These are phyloP conservation scores for Scedosporium dehoogii DNA, from an alignment of 2,329 filamentous ascomycete genomes.

Conservation along the genomic window DNA sequence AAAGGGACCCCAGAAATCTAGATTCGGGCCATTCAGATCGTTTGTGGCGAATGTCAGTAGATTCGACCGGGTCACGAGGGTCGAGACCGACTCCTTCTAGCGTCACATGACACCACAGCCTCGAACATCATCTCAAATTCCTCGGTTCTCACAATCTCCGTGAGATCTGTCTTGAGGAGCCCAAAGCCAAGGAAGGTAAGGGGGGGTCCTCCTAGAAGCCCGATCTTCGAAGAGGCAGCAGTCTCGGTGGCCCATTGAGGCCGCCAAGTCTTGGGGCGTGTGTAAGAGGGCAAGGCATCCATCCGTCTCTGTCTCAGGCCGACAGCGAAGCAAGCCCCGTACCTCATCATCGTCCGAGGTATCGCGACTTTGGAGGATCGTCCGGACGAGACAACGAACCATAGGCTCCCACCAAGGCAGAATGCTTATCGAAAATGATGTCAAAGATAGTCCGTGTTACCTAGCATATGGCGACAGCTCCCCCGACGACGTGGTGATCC, in stretches of 20 bases:
- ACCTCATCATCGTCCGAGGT: not conserved
- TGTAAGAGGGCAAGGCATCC: not conserved
- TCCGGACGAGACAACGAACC: not conserved
- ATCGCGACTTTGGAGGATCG: not conserved
- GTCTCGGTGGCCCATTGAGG: not conserved
- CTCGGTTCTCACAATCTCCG: not conserved
- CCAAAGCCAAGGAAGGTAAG: not conserved
- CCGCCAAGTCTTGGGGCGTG: not conserved
- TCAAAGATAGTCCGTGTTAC: not conserved
- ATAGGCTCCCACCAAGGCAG: not conserved
- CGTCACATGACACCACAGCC: not conserved
- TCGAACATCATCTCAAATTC: not conserved
- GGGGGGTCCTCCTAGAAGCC: not conserved
- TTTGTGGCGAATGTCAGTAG: not conserved
- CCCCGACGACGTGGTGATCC: not conserved
- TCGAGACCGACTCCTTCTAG: not conserved
- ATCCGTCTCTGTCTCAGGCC: not conserved
- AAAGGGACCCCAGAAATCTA: conserved; percentile 11
- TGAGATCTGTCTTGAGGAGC: not conserved
- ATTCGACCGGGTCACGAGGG: not conserved
- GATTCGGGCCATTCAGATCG: not conserved
- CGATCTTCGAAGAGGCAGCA: not conserved
- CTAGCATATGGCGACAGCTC: not conserved
- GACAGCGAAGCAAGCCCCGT: not conserved
- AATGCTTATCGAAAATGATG: not conserved